Percentiles rank a stretch among this genome's conserved stretches.
phyloP scores from a whole-genome alignment of 768 basidiomycete species.

The Nevesoporus exiguus region DNA sequence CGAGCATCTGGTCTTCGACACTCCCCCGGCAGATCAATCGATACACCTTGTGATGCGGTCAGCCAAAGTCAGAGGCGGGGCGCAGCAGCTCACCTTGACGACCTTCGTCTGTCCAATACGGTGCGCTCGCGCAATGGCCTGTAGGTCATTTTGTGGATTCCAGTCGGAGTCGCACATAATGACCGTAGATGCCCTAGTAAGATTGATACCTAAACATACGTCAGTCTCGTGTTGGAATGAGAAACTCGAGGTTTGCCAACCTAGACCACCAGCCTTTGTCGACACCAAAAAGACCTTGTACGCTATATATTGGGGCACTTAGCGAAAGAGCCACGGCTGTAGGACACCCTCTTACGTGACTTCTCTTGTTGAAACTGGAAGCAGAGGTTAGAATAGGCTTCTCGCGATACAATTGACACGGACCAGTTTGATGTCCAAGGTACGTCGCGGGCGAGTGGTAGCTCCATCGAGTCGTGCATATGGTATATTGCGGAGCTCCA shows the following conservation, averaged over 20 bases:
- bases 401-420: conserved; percentile 8
- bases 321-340: background rate
- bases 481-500: conserved; percentile 53
- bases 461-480: conserved; percentile 61
- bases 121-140: conserved; percentile 86
- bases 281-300: conserved; percentile 69
- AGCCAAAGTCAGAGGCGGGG: background rate
- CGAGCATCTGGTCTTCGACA: conserved; percentile 76
- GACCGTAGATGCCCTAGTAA: conserved; percentile 77
- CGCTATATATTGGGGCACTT: conserved; percentile 32
- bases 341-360: conserved; percentile 41
- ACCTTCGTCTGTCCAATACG: conserved; percentile 73
- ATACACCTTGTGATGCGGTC: conserved; percentile 46
- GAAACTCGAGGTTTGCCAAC: conserved; percentile 29
- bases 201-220: conserved; percentile 59
- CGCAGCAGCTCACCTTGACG: conserved; percentile 46
- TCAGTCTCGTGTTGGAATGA: conserved; percentile 14
- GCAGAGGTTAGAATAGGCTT: conserved; percentile 1
- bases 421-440: conserved; percentile 56
- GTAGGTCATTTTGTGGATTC: conserved; percentile 77
- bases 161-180: conserved; percentile 75
- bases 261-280: conserved; percentile 69
- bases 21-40: conserved; percentile 65
- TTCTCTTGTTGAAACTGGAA: conserved; percentile 55
- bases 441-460: conserved; percentile 50